These are phyloP conservation scores for Epichloe aotearoae DNA, from an alignment of 2,329 filamentous ascomycete genomes.

Conservation along the genomic window DNA sequence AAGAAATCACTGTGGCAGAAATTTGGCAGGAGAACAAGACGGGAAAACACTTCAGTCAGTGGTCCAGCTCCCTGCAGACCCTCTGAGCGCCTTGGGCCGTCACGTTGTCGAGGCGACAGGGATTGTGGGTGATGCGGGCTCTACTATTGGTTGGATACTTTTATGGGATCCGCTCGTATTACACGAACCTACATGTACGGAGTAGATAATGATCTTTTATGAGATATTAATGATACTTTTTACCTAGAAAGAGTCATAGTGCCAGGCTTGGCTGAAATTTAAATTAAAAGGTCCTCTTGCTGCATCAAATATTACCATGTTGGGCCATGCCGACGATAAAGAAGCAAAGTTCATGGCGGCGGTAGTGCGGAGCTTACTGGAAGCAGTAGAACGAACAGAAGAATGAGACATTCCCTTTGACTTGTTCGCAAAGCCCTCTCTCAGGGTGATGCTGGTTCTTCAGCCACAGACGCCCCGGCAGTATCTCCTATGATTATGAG, in stretches of 20 bases:
- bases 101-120: constrained; percentile 9
- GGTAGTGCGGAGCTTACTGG: neutral
- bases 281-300: neutral
- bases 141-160: neutral
- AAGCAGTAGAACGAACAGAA: neutral
- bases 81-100: neutral
- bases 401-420: too few species aligned
- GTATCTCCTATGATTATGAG: too few species aligned
- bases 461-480: too few species aligned
- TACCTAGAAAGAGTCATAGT: too few species aligned
- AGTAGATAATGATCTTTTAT: too few species aligned
- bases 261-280: too few species aligned
- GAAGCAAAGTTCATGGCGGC: too few species aligned
- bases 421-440: too few species aligned
- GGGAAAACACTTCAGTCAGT: neutral
- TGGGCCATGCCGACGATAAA: neutral
- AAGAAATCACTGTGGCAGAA: neutral
- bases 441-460: too few species aligned
- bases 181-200: too few species aligned
- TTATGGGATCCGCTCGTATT: neutral
- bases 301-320: neutral
- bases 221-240: too few species aligned
- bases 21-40: constrained; percentile 1
- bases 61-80: constrained; percentile 1
- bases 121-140: neutral